Percentiles rank a stretch among this genome's conserved stretches.
phyloP scores from a whole-genome alignment of 441 rosid genomes.

The Populus tomentosa region DNA sequence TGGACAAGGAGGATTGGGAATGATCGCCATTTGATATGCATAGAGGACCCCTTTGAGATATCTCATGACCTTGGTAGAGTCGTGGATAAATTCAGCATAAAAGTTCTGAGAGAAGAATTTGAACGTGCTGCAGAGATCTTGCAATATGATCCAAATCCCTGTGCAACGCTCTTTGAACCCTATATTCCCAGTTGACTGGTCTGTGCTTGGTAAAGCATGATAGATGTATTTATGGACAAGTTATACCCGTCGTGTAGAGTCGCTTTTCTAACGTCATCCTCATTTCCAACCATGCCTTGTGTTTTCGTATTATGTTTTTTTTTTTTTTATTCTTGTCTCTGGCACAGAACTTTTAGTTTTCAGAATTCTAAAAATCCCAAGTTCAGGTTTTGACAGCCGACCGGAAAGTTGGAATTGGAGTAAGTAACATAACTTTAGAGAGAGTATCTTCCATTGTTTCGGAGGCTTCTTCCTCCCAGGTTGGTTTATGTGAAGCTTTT shows the following conservation, averaged over 20 bases:
- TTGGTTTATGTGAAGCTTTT: too few species aligned
- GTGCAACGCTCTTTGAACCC: conserved; percentile 58
- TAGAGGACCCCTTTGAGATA: conserved; percentile 88
- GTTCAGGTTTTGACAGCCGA: background rate
- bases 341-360: background rate
- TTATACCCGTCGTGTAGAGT: conserved; percentile 7
- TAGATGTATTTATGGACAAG: conserved; percentile 18
- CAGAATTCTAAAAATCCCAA: background rate
- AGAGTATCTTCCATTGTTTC: too few species aligned
- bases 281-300: background rate
- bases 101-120: conserved; percentile 86
- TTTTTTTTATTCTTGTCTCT: background rate
- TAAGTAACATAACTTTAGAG: too few species aligned
- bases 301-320: too few species aligned
- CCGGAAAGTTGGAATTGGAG: too few species aligned
- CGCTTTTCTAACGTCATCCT: background rate
- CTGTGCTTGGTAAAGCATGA: background rate
- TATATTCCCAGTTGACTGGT: conserved; percentile 32
- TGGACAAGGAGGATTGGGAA: conserved; percentile 95
- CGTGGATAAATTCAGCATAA: conserved; percentile 81
- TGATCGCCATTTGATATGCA: conserved; percentile 96
- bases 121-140: conserved; percentile 85
- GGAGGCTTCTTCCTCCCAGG: too few species aligned
- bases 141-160: conserved; percentile 73
- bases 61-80: conserved; percentile 91